Evolutionary conservation across 2,329 filamentous ascomycete genomes (phyloP), one percentile per base, ranked within the genome.

Genomic region (Scedosporium boydii): DNA sequence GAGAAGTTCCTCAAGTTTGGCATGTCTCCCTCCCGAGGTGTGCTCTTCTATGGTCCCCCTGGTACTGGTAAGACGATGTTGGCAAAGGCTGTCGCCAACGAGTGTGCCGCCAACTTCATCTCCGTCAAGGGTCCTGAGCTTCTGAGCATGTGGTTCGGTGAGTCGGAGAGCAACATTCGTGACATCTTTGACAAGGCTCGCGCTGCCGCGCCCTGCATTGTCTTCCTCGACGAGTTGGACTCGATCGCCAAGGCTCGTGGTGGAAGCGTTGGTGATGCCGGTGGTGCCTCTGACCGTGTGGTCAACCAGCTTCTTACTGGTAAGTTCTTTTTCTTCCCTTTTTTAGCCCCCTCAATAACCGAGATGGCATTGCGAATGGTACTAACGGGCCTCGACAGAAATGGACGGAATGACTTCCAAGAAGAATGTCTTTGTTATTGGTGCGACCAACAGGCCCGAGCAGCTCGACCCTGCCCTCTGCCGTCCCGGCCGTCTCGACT

Each of bases 1-100:
- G 96, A 99, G 79, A 98, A 96, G 82, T 99, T 98, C 87, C 92
- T 97, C 87, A 99, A 99, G 83, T 99, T 99, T 68, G 96, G 95
- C 77, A 88, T 99, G 71, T 97, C 93, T 65, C 95, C 95, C 65
- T 98, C 95, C 67, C 91, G 93, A 72, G 95, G 95, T 90, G 95
- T 99, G 66, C 84, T 99, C 67, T 99, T 99, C 83, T 99, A 97
- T 73, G 96, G 95, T 68, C 95, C 96, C 67, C 95, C 95, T 70
- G 95, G 95, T 93, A 99, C 96, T 74, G 95, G 95, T 96, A 99
- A 99, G 85, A 99, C 95, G 65, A 87, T 99, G 82, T 89, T 99
- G 81, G 95, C 95, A 75, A 99, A 99, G 86, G 95, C 95, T 70
- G 95, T 99, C 68, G 95, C 95, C 79, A 99, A 98, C 79, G 95